Base-by-base conservation (phyloP, 2,329 filamentous ascomycete species). In the Rutstroemia sp. region DNA sequence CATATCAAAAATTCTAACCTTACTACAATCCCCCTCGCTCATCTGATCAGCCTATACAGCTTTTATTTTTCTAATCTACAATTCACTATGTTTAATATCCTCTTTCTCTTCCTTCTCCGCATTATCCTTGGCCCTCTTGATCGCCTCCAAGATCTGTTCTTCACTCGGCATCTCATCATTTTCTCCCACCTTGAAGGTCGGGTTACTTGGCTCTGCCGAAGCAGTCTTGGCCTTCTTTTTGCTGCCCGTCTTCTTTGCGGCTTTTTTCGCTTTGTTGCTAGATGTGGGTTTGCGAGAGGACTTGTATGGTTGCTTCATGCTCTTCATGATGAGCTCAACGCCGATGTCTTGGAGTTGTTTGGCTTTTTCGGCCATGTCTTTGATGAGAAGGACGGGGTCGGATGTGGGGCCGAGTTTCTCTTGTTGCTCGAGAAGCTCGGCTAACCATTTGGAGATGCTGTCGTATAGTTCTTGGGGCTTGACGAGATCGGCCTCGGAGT, bases 301-400 rank as follows among this genome's bases (percentile, higher is more conserved):
- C 49, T 63, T 78, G 51, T 53, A 63, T 53, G 78, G 78, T 64
- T 78, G 77, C 63, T 76, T 78, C 64, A 87, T 81, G 56, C 81
- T 81, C 75, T 84, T 87, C 75, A 86, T 81, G 54, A 89, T 79
- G 49, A 92, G 77, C 23, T 89, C 82, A 69, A 86, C 79, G 64
- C 83, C 81, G 4, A 78, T 81, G 68, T 88, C 84, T 68, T 87
- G 83, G 6, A 97, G 78, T 69, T 88, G 82, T 65, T 84, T 82
- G 16, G 84, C 79, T 71, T 86, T 87, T 23, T 76, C 77, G 57
- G 83, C 75, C 30, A 96, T 72, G 27, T 96, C 92, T 67, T 86
- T 84, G 62, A 84, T 75, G 0, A 86, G 78, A 8, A 96, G 76
- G 6, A 85, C 84, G 0, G 90, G 88, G 62, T 97, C 84, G 9